Evolutionary conservation across 2,329 filamentous ascomycete genomes (phyloP).

Genomic region (Aspergillus felis): DNA sequence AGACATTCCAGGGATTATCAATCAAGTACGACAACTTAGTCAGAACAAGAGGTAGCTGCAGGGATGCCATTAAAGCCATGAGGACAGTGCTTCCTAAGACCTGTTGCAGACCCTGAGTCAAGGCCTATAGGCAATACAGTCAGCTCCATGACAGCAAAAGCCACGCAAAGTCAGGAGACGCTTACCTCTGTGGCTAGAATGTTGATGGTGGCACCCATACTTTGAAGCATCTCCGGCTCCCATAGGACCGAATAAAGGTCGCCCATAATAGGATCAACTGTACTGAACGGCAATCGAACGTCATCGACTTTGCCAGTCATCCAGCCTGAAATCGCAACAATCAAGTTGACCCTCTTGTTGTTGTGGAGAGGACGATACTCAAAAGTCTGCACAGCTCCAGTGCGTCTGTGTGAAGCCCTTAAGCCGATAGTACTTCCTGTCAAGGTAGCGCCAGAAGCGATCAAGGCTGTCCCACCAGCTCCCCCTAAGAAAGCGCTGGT

Average conservation of each 20-base stretch:
- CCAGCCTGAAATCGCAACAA: constrained; percentile 94
- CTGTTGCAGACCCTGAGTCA: constrained; percentile 95
- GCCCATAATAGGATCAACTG: constrained; percentile 95
- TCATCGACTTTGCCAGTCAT: constrained; percentile 98
- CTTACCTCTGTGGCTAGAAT: constrained; percentile 92
- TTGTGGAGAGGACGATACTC: constrained; percentile 96
- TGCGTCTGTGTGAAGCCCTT: constrained; percentile 79
- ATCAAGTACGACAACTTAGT: constrained; percentile 95
- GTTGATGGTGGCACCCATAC: constrained; percentile 98
- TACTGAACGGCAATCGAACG: constrained; percentile 91
- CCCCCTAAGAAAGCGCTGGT: constrained; percentile 87
- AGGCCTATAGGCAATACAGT: constrained; percentile 56
- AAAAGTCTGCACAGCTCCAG: constrained; percentile 89
- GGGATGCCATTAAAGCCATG: constrained; percentile 81
- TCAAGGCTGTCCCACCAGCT: constrained; percentile 86
- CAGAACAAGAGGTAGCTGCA: constrained; percentile 86
- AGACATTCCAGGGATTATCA: constrained; percentile 98
- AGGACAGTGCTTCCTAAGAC: constrained; percentile 87
- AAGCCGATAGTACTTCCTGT: constrained; percentile 84
- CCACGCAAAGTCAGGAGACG: neutral
- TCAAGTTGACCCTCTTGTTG: constrained; percentile 94
- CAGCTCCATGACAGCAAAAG: constrained; percentile 15
- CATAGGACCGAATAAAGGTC: constrained; percentile 95
- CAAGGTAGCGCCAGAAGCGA: constrained; percentile 82
- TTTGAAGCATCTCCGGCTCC: constrained; percentile 97